Evolutionary conservation across 208 protist genomes (phyloP), one percentile per base, ranked within the genome.

Genomic region (Angomonas ambiguus): DNA sequence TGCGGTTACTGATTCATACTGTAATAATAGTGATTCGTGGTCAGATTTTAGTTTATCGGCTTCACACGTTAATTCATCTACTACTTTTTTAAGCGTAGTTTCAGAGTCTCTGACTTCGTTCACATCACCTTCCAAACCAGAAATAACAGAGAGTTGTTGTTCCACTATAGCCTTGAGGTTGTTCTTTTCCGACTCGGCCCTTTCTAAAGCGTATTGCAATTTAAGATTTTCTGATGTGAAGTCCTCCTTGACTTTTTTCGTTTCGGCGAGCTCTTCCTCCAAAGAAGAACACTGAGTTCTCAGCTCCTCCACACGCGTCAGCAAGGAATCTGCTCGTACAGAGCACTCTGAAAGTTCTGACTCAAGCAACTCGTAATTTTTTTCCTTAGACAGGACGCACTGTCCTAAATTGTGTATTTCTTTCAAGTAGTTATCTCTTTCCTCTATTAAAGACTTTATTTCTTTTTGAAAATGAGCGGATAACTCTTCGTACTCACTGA

Each of bases 381-480:
- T 5, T 62, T 53, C 18, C 60, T 71, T 31, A 80, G 67, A n/a
- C 72, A 65, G 4, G 70, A 63, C 28, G 57, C 62, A 0, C 67
- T 30, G 20, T 38, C 48, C 0, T 80, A 2, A 86, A 49, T 13
- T 41, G 27, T 83, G 76, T 0, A 80, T 60, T 8, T 67, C 59
- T 2, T 48, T n/a, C n/a, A 59, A 58, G 22, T 82, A 67, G 11
- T 72, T 62, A 48, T 65, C 25, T 13, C 72, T 65, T 27, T 69
- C 60, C 0, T 58, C 56, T 0, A 74, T 20, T 2, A 62, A 20
- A 8, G 69, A 61, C n/a, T 77, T 77, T 1, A 92, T 53, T 57
- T 88, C 79, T 2, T 35, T 48, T 45, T 87, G 71, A 65, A 87
- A 86, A 53, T 84, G 69, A 0, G 53, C 41, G 3, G 79, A 65